Percentiles rank a stretch among this genome's conserved stretches.
Conservation (phyloP, 2,329 filamentous ascomycete genomes). For the Aspergillus pseudotamarii region DNA sequence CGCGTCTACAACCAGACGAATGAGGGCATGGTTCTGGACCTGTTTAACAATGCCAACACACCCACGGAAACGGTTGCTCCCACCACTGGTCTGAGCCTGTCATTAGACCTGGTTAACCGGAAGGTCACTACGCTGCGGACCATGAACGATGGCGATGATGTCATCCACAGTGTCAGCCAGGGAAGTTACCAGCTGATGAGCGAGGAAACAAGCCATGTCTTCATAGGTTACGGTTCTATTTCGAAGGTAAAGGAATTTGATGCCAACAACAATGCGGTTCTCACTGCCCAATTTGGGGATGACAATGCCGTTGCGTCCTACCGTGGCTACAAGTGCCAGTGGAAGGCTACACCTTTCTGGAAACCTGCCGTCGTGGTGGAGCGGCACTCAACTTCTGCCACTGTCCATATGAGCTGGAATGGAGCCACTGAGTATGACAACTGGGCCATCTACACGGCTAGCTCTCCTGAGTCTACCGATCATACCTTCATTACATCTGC, state of each 20-base stretch:
- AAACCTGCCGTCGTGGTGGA: constrained; percentile 26
- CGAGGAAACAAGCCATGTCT: constrained; percentile 24
- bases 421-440: constrained; percentile 40
- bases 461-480: constrained; percentile 21
- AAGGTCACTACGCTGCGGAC: constrained; percentile 26
- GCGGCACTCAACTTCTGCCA: constrained; percentile 18
- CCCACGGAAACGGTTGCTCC: constrained; percentile 22
- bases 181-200: constrained; percentile 33
- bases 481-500: constrained; percentile 24
- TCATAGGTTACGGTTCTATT: constrained; percentile 41
- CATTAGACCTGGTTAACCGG: constrained; percentile 27
- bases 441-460: constrained; percentile 37
- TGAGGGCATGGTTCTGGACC: constrained; percentile 33
- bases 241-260: constrained; percentile 41
- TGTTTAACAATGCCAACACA: constrained; percentile 39
- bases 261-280: constrained; percentile 31
- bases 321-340: constrained; percentile 39
- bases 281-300: constrained; percentile 37
- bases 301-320: constrained; percentile 37
- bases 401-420: constrained; percentile 44
- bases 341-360: constrained; percentile 37
- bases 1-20: constrained; percentile 39
- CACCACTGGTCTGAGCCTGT: constrained; percentile 26
- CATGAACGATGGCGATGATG: constrained; percentile 25
- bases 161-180: constrained; percentile 32